Conservation (phyloP, 2,329 filamentous ascomycete species). For the Elsinoe batatas region DNA sequence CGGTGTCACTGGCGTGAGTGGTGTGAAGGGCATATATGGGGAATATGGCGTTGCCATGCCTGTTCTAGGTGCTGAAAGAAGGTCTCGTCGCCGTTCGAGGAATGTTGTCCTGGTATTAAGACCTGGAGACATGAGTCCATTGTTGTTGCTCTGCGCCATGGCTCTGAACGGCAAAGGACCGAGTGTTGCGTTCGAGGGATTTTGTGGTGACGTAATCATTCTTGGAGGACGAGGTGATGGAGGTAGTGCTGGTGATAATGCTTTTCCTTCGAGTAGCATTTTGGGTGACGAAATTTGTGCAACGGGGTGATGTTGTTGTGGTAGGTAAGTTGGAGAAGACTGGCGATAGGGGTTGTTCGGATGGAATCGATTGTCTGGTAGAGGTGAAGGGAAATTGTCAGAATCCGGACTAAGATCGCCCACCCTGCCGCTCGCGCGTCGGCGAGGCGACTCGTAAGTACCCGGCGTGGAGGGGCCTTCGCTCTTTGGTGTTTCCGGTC, state of each 20-base stretch:
- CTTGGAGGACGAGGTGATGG: slow-evolving; percentile 8
- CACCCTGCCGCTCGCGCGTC: background rate
- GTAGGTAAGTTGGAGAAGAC: slow-evolving; percentile 6
- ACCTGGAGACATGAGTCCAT: slow-evolving; percentile 15
- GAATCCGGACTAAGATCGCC: slow-evolving; percentile 5
- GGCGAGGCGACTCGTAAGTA: slow-evolving; percentile 17
- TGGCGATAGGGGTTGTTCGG: slow-evolving; percentile 15
- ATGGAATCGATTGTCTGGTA: background rate
- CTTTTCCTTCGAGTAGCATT: slow-evolving; percentile 8
- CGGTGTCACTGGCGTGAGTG: slow-evolving; percentile 67
- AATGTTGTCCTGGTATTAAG: slow-evolving; percentile 33
- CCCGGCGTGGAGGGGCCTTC: slow-evolving; percentile 25
- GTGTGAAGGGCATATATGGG: slow-evolving; percentile 70
- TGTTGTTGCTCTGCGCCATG: slow-evolving; percentile 17
- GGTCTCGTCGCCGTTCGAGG: slow-evolving; percentile 28
- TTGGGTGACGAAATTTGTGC: slow-evolving; percentile 20
- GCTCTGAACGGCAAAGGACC: slow-evolving; percentile 29
- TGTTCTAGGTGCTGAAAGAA: slow-evolving; percentile 37
- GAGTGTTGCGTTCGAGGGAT: slow-evolving; percentile 13
- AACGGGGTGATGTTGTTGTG: slow-evolving; percentile 1
- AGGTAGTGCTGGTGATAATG: slow-evolving; percentile 8
- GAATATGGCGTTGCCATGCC: slow-evolving; percentile 61
- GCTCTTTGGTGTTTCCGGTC: slow-evolving; percentile 38
- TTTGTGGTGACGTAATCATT: background rate
- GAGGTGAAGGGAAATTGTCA: slow-evolving; percentile 2